phyloP scores from a whole-genome alignment of 192 early-diverging fungal genomes.

The Pilaira anomala region DNA sequence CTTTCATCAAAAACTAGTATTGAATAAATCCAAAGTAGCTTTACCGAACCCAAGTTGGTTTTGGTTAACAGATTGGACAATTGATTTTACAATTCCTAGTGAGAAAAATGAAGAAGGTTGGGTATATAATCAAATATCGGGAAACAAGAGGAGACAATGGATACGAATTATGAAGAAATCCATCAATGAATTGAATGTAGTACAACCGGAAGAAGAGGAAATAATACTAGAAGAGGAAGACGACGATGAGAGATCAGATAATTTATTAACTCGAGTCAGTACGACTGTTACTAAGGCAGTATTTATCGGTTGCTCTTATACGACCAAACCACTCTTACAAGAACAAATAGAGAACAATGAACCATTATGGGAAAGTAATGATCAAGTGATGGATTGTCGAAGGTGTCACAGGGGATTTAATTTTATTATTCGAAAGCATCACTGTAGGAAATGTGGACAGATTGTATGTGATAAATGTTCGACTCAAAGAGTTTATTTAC shows the following conservation, averaged over 20 bases:
- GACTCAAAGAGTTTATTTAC: conserved; percentile 14
- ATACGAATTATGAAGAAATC: conserved; percentile 11
- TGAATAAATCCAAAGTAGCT: neutral
- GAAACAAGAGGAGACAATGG: neutral
- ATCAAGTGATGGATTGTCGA: conserved; percentile 14
- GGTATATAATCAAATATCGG: neutral
- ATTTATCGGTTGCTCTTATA: neutral
- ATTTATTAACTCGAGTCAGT: neutral
- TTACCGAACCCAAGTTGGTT: conserved; percentile 11
- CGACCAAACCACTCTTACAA: neutral
- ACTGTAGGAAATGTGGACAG: conserved; percentile 28
- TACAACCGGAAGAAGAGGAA: neutral
- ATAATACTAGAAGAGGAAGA: neutral
- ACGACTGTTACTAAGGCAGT: neutral
- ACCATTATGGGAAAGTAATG: conserved; percentile 19
- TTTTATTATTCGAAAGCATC: conserved; percentile 23
- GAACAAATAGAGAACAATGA: conserved; percentile 1
- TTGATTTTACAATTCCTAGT: conserved; percentile 1
- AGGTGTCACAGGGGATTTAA: conserved; percentile 18
- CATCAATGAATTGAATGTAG: neutral
- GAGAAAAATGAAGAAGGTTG: neutral
- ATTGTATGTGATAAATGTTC: conserved; percentile 26
- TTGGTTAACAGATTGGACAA: neutral
- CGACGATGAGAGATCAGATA: neutral
- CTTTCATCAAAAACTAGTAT: neutral